Evolutionary conservation across 176 grass and related monocot species (phyloP).

Genomic region (Thalia dealbata): DNA sequence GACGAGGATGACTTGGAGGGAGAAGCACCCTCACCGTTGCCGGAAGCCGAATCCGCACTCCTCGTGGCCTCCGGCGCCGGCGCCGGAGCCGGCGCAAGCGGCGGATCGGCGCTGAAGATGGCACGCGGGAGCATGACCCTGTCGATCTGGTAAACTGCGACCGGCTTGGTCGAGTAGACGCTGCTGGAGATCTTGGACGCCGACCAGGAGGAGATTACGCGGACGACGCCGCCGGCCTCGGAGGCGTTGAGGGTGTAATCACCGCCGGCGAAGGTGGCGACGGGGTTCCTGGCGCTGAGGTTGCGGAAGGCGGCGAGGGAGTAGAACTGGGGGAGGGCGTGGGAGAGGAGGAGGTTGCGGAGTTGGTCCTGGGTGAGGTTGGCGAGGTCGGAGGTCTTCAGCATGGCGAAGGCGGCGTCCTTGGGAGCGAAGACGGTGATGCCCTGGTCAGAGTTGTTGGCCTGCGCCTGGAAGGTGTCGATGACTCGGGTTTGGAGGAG

Average conservation of each 20-base stretch:
- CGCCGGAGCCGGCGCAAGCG: slow-evolving; percentile 56
- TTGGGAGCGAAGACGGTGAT: slow-evolving; percentile 85
- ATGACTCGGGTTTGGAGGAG: slow-evolving; percentile 62
- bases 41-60: slow-evolving; percentile 35
- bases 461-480: slow-evolving; percentile 76
- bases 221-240: slow-evolving; percentile 50
- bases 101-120: slow-evolving; percentile 65
- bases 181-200: slow-evolving; percentile 73
- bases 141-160: slow-evolving; percentile 67
- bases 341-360: slow-evolving; percentile 63
- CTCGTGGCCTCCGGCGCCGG: slow-evolving; percentile 52
- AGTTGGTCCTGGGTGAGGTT: slow-evolving; percentile 76
- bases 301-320: slow-evolving; percentile 74
- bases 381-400: slow-evolving; percentile 48
- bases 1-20: slow-evolving; percentile 8
- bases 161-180: slow-evolving; percentile 56
- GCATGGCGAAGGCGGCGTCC: slow-evolving; percentile 53
- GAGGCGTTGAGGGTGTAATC: slow-evolving; percentile 68
- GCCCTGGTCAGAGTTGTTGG: slow-evolving; percentile 59
- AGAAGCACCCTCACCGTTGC: slow-evolving; percentile 21
- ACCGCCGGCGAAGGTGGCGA: slow-evolving; percentile 61
- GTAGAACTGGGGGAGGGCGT: slow-evolving; percentile 77
- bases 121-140: slow-evolving; percentile 72
- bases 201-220: slow-evolving; percentile 77
- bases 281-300: slow-evolving; percentile 57